These are phyloP conservation scores for Diaporthe ampelina DNA, from an alignment of 2,329 filamentous ascomycete species.

Conservation along the genomic window DNA sequence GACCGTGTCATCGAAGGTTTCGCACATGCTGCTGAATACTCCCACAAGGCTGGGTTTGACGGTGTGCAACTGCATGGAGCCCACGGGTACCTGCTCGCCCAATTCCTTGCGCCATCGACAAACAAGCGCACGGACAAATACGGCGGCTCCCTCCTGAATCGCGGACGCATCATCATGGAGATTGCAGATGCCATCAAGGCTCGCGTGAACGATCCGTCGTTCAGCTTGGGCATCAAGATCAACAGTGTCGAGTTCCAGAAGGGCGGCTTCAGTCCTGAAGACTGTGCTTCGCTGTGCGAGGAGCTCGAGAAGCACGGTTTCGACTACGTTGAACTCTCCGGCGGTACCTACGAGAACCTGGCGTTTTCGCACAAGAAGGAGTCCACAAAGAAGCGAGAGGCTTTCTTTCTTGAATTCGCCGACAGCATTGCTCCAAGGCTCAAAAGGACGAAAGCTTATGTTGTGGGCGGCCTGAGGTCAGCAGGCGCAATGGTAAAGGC, in stretches of 20 bases:
- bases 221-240: conserved; percentile 69
- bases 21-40: conserved; percentile 68
- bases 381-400: conserved; percentile 66
- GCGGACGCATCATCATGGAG: conserved; percentile 61
- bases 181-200: conserved; percentile 56
- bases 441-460: conserved; percentile 63
- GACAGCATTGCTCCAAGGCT: conserved; percentile 61
- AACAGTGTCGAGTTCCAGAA: conserved; percentile 70
- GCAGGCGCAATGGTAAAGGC: conserved; percentile 68
- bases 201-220: conserved; percentile 49
- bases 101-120: conserved; percentile 54
- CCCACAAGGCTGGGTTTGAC: conserved; percentile 69
- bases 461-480: conserved; percentile 68
- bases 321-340: conserved; percentile 71
- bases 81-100: conserved; percentile 62
- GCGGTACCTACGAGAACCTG: conserved; percentile 70
- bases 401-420: conserved; percentile 72
- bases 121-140: conserved; percentile 55
- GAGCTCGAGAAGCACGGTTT: conserved; percentile 64
- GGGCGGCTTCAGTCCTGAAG: conserved; percentile 63
- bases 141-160: conserved; percentile 60
- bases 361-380: conserved; percentile 66
- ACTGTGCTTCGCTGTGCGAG: conserved; percentile 62
- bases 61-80: conserved; percentile 62
- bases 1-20: conserved; percentile 66